Evolutionary conservation across 2,329 filamentous ascomycete genomes (phyloP).

Genomic region (Xylaria arbuscula): DNA sequence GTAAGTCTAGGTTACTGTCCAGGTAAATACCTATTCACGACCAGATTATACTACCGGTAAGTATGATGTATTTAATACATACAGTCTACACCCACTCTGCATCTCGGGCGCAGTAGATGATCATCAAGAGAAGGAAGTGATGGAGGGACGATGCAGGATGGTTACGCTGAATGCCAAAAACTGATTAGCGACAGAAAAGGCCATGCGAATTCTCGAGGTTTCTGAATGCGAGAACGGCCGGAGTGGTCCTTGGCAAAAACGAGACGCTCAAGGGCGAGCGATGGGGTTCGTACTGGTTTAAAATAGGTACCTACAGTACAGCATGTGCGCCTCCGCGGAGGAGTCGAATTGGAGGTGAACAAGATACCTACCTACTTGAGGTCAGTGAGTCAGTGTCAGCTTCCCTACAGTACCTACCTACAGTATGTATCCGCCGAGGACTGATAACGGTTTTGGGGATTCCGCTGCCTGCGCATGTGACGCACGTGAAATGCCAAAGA

Average conservation of each 20-base stretch:
- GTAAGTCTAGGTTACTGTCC: too few relatives aligned
- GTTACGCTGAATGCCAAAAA: conserved; percentile 7
- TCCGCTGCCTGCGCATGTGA: conserved; percentile 27
- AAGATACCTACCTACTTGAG: background rate
- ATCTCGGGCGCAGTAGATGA: background rate
- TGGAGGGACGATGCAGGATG: conserved; percentile 6
- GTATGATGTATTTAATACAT: background rate
- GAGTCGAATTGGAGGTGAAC: conserved; percentile 16
- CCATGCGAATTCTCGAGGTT: background rate
- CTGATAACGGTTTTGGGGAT: conserved; percentile 27
- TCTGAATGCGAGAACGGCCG: background rate
- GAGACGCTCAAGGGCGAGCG: background rate
- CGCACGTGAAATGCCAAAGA: conserved; percentile 33
- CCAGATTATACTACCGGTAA: too few relatives aligned
- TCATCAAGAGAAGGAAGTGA: background rate
- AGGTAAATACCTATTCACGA: too few relatives aligned
- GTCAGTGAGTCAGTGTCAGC: too few relatives aligned
- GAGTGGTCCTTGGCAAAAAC: conserved; percentile 16
- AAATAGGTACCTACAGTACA: background rate
- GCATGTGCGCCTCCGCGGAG: background rate
- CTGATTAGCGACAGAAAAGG: conserved; percentile 15
- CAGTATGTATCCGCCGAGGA: background rate
- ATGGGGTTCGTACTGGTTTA: conserved; percentile 10
- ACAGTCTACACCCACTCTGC: background rate
- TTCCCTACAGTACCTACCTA: background rate